Base-by-base conservation (phyloP, 1,139 yeast genomes). In the Scheffersomyces lignicola region DNA sequence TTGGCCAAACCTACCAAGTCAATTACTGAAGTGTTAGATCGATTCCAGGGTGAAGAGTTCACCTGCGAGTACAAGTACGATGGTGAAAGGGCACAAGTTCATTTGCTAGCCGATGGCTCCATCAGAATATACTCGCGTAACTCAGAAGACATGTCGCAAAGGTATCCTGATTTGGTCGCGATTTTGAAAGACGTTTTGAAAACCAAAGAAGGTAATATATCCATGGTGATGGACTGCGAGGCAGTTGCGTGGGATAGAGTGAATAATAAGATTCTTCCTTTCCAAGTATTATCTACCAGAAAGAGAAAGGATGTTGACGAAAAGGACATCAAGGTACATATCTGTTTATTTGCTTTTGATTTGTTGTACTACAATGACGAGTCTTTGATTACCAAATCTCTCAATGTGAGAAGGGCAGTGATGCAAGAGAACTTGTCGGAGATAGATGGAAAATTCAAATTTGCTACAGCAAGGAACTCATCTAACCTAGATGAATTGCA, bases 241-340 rank as follows among this genome's bases (percentile, higher is more conserved):
- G 97, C 97, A 5, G 98, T 94, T n/a, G 99, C 98, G 0, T 92
- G 96, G 96, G 97, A 92, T 57, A 68, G 83, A 40, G 80, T 70
- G 32, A 69, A 73, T 14, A 60, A 78, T 18, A 86, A 83, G 55
- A 90, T 94, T 37, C 64, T 92, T 38, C 98, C 99, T 0, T 92
- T 92, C 60, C 99, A 92, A 58, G 83, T 88, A 0, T 64, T 92
- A 33, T 84, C 96, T 1, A 92, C 98, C 0, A 77, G 99, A 56
- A 92, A 92, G 59, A 76, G 97, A 37, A 94, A 92, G 58, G 97
- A 84, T 46, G 98, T 92, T 7, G 83, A 84, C 34, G 83, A 84
- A 39, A 82, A 81, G 33, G 94, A 88, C 42, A 87, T 92, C 47
- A 88, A 84, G 46, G 97, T 94, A 6, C 81, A 85, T 42, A 95